phyloP scores from a whole-genome alignment of 2,329 filamentous ascomycete species.

The Zelopaecilomyces penicillatus region DNA sequence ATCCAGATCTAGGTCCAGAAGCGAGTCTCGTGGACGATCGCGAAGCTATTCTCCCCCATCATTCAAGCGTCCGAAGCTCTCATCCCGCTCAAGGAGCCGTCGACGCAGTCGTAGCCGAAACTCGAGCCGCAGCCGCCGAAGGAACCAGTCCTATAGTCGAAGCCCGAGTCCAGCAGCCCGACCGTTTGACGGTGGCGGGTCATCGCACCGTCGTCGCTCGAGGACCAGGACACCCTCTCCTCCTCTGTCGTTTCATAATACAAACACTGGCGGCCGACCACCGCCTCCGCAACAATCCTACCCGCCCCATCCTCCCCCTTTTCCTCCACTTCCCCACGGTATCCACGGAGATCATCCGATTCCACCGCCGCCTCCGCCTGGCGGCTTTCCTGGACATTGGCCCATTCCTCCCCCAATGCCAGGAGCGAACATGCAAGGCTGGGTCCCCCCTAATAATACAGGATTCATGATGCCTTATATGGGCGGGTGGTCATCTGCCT shows the following conservation, averaged over 20 bases:
- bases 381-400: constrained; percentile 21
- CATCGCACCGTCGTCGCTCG: constrained; percentile 1
- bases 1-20: constrained; percentile 22
- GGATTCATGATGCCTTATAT: constrained; percentile 17
- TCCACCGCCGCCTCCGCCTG: constrained; percentile 7
- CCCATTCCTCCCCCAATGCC: constrained; percentile 21
- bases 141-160: background rate
- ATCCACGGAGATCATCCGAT: constrained; percentile 12
- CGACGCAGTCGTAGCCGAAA: constrained; percentile 18
- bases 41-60: constrained; percentile 22
- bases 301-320: constrained; percentile 2
- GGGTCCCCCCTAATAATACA: constrained; percentile 18
- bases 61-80: constrained; percentile 22
- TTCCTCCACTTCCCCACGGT: constrained; percentile 13
- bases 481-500: constrained; percentile 17
- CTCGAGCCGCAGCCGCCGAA: constrained; percentile 8
- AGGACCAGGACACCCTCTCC: constrained; percentile 5
- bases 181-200: background rate
- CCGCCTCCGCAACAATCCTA: constrained; percentile 17
- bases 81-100: constrained; percentile 16
- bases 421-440: constrained; percentile 14
- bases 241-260: background rate
- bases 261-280: constrained; percentile 6
- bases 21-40: constrained; percentile 20
- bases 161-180: constrained; percentile 11